phyloP scores from a whole-genome alignment of 192 early-diverging fungal species.

The Coemansia sp. region DNA sequence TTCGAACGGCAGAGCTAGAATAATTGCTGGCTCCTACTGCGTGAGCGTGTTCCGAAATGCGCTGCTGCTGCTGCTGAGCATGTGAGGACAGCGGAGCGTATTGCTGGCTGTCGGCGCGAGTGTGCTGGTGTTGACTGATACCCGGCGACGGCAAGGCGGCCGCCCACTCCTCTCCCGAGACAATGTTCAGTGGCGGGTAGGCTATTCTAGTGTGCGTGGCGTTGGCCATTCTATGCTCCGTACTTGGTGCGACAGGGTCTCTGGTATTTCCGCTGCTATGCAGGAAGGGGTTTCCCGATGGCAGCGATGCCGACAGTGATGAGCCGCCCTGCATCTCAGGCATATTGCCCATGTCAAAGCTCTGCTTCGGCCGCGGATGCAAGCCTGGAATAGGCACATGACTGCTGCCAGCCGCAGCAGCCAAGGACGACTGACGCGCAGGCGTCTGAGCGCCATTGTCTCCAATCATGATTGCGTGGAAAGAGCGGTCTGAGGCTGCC shows the following conservation, averaged over 20 bases:
- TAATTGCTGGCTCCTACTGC: background rate
- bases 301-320: constrained; percentile 36
- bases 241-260: constrained; percentile 1
- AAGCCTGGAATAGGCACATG: constrained; percentile 14
- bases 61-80: constrained; percentile 9
- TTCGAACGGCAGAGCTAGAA: background rate
- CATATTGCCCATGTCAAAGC: constrained; percentile 19
- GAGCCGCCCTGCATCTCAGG: constrained; percentile 19
- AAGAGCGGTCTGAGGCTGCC: constrained; percentile 44
- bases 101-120: constrained; percentile 19
- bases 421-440: constrained; percentile 2
- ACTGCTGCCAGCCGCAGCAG: constrained; percentile 9
- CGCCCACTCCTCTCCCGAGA: constrained; percentile 6
- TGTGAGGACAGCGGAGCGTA: background rate
- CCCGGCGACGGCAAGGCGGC: constrained; percentile 15
- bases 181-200: constrained; percentile 22
- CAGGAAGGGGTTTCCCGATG: constrained; percentile 30
- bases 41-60: background rate
- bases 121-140: constrained; percentile 2
- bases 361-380: constrained; percentile 27
- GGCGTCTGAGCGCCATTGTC: constrained; percentile 32
- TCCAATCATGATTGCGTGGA: constrained; percentile 53
- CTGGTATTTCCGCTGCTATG: constrained; percentile 15
- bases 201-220: constrained; percentile 17
- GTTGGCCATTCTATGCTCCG: constrained; percentile 1